Base-by-base conservation (phyloP, 495 filamentous ascomycete genomes). In the Aspergillus ellipticus region DNA sequence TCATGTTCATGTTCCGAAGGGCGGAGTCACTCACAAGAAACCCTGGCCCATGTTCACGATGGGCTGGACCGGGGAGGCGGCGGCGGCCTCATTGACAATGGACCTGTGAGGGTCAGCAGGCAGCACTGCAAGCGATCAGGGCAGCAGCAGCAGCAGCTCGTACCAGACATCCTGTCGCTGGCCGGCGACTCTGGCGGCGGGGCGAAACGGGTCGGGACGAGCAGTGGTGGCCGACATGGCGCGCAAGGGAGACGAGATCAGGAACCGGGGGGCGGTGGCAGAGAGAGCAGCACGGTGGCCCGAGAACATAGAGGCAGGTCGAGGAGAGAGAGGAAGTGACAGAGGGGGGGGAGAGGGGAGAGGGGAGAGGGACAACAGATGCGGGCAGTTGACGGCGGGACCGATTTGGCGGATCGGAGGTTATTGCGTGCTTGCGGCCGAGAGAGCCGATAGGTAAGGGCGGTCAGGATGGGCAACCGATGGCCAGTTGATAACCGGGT, bases 11-110 rank as follows among this genome's bases (percentile, higher is more conserved):
- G 35, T 39, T 5, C 5, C 11, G n/a, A 39, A 15, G 1, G 11
- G 11, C 10, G 4, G 10, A 13, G 11, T 49, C 19, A 69, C 79
- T 66, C 63, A 83, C 79, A 94, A 96, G 79, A 95, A 96, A n/a
- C 92, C 92, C 73, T 96, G 92, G 49, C 92, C 92, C 86, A 96
- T 92, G 72, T 96, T 96, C 58, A 95, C 84, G 61, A 97, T 93
- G 54, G 92, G 90, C 66, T 96, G 90, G 45, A 88, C 85, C 7
- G 92, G 89, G 9, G 91, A 96, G 6, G 89, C 88, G 6, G 81
- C 82, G 0, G 85, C 85, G 0, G 89, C 94, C 78, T 97, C 94
- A 63, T 98, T 98, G 77, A 98, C 85, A 70, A 96, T 96, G 37
- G 89, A 86, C 90, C 90, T 96, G 56, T 6, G 37, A 10, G 26